Conservation (phyloP, 2,329 filamentous ascomycete species). For the Camptophora hylomeconis region DNA sequence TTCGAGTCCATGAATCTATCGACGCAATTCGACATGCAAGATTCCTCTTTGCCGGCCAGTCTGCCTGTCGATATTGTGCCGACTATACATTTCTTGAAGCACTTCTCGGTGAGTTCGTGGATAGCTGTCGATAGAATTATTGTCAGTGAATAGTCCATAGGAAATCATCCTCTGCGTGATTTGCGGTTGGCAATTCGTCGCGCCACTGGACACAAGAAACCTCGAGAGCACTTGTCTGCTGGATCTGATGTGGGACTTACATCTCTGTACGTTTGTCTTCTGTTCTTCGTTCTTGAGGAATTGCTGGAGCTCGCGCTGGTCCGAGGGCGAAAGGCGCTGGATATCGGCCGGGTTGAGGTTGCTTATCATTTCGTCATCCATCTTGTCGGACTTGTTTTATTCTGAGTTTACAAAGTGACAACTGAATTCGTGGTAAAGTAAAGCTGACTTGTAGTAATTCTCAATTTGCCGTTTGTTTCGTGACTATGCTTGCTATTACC, state of each 20-base stretch:
- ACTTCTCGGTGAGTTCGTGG: constrained; percentile 59
- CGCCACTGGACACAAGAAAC: too few species aligned
- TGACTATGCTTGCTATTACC: too few species aligned
- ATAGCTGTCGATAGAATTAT: constrained; percentile 35
- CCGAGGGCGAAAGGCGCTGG: constrained; percentile 53
- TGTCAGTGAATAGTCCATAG: constrained; percentile 3
- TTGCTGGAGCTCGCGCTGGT: constrained; percentile 78
- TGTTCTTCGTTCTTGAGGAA: constrained; percentile 77
- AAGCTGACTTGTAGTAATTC: too few species aligned
- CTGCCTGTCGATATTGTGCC: constrained; percentile 56
- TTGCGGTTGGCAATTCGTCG: too few species aligned
- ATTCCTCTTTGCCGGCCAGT: constrained; percentile 66
- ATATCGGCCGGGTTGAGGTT: constrained; percentile 14
- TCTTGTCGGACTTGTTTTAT: constrained; percentile 5
- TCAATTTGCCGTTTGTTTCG: too few species aligned
- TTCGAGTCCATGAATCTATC: constrained; percentile 88
- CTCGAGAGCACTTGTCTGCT: too few species aligned
- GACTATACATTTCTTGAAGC: constrained; percentile 90
- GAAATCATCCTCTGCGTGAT: too few species aligned
- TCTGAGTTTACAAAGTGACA: too few species aligned
- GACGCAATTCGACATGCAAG: constrained; percentile 83
- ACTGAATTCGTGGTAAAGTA: too few species aligned
- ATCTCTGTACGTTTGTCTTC: constrained; percentile 49
- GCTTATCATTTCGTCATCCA: constrained; percentile 14
- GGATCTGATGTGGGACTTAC: too few species aligned